These are phyloP conservation scores for Xerocomus minutiporus DNA, from an alignment of 1,284 basidiomycete genomes.

Conservation along the genomic window DNA sequence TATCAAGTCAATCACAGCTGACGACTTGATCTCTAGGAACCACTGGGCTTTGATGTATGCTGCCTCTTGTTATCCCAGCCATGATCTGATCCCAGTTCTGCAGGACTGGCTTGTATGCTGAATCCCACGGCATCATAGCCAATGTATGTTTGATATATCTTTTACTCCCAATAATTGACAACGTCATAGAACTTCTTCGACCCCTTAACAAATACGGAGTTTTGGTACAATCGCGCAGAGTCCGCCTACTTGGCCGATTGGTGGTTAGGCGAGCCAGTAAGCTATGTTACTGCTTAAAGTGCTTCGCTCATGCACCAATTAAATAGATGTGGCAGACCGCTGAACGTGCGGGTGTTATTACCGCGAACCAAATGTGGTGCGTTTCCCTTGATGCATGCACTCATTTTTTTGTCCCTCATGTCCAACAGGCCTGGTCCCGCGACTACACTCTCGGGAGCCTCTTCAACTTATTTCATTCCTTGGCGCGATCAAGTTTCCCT, in stretches of 20 bases:
- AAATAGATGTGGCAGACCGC: constrained; percentile 86
- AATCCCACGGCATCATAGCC: constrained; percentile 86
- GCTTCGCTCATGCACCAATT: background rate
- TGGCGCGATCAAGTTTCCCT: constrained; percentile 61
- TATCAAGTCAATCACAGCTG: background rate
- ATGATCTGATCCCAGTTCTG: constrained; percentile 2
- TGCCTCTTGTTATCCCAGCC: background rate
- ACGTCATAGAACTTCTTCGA: constrained; percentile 77
- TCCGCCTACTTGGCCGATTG: constrained; percentile 66
- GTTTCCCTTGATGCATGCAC: constrained; percentile 22
- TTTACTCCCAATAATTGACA: background rate
- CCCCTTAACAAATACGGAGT: constrained; percentile 55
- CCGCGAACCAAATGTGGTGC: constrained; percentile 88
- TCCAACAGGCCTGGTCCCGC: constrained; percentile 74
- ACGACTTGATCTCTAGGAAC: constrained; percentile 47
- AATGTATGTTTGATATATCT: constrained; percentile 52
- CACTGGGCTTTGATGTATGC: constrained; percentile 80
- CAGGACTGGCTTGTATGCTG: constrained; percentile 84
- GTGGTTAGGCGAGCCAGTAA: constrained; percentile 87
- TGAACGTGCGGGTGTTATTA: constrained; percentile 64
- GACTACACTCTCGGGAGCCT: constrained; percentile 56
- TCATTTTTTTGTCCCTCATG: background rate
- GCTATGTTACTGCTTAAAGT: constrained; percentile 21
- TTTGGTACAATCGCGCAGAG: constrained; percentile 63
- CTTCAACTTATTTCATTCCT: constrained; percentile 72